Evolutionary conservation across 2,329 filamentous ascomycete genomes (phyloP), one percentile per base, ranked within the genome.

Genomic region (Calonectria honghensis): DNA sequence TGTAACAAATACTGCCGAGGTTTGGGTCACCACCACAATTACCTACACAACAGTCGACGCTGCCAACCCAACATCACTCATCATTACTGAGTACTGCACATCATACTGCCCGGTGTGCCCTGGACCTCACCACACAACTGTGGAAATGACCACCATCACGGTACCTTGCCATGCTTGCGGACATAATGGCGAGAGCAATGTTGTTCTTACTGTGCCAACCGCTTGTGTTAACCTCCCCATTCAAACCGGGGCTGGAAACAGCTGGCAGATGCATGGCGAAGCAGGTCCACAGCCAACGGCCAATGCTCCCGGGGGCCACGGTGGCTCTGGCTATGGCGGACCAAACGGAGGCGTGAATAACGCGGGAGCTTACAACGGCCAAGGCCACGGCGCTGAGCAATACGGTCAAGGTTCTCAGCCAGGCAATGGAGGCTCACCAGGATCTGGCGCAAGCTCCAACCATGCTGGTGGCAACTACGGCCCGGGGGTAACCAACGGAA

Each of bases 101-200:
- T 31, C 27, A 27, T 54, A 54, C 51, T 54, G 51, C 51, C 51
- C 51, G 16, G 29, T 32, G 27, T 54, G 51, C 27, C 1, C 51
- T 31, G 51, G 29, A 31, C 14, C 51, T 20, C 29, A 54, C 18
- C 27, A 6, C 29, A 31, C 51, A 18, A 32, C 29, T 11, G 51
- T 54, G 51, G 51, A 32, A 20, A 54, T 54, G 51, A 32, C 51
- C 27, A 54, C 51, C 3, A 54, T 54, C 27, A 54, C 51, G 18
- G 18, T 54, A 7, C 6, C 27, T 4, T 54, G 51, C 27, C 27
- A 54, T 18, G 51, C 14, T 6, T 54, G 51, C 51, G 51, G 51
- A 54, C 29, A 54, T 2, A 2, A 54, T 9, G 51, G 51, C 27
- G 51, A 18, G 9, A 54, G 29, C 51, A 54, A 31, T 54, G 27